Conservation (phyloP, 176 grass and related monocot genomes). For the Avena insularis region DNA sequence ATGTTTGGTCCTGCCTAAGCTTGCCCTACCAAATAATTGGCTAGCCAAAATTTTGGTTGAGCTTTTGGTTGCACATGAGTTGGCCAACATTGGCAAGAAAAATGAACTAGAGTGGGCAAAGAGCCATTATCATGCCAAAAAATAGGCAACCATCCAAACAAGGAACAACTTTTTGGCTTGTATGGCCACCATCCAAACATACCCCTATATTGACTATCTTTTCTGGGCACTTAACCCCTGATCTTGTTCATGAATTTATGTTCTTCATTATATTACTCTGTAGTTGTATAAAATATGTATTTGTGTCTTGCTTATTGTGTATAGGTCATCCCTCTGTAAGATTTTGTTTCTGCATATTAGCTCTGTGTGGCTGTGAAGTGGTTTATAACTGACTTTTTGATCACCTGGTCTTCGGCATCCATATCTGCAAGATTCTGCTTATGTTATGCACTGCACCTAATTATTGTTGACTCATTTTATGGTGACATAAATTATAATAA, state of each 20-base stretch:
- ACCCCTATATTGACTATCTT: not conserved
- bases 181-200: not conserved
- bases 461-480: constrained; percentile 24
- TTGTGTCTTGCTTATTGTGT: not conserved
- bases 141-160: not conserved
- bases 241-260: constrained; percentile 5
- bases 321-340: not conserved
- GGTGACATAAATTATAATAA: not conserved
- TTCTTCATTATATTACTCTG: constrained; percentile 5
- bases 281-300: not conserved
- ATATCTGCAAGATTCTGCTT: constrained; percentile 18
- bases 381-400: not conserved
- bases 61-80: not conserved
- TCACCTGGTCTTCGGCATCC: constrained; percentile 7
- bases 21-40: constrained; percentile 1
- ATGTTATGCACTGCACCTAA: constrained; percentile 12
- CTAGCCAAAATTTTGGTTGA: not conserved
- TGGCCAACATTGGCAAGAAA: not conserved
- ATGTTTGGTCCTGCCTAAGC: not conserved
- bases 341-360: not conserved
- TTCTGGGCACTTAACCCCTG: constrained; percentile 5
- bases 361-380: not conserved
- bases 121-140: not conserved
- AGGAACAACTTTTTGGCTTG: not conserved
- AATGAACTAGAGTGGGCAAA: not conserved